These are phyloP conservation scores for Lactarius sanguifluus DNA, from an alignment of 768 basidiomycete species.

Conservation along the genomic window DNA sequence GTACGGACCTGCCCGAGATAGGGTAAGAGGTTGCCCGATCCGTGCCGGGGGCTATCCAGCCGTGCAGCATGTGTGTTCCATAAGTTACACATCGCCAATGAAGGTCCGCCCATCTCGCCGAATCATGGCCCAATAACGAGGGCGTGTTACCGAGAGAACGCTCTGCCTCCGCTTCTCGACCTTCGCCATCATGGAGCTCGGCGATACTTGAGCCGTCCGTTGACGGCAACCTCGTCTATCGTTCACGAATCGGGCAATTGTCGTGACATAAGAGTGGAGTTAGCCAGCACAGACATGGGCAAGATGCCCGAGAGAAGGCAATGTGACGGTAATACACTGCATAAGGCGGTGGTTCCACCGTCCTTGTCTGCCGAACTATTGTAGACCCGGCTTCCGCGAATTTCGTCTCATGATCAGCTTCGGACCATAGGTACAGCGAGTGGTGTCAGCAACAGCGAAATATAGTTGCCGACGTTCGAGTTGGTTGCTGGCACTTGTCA, in stretches of 20 bases:
- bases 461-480: not conserved
- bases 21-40: slow-evolving; percentile 14
- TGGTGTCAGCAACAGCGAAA: not conserved
- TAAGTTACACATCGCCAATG: not conserved
- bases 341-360: not conserved
- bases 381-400: not conserved
- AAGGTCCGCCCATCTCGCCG: not conserved
- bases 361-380: not conserved
- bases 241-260: not conserved
- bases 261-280: not conserved
- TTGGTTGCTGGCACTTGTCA: not conserved
- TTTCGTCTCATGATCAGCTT: not conserved
- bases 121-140: not conserved
- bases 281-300: no score
- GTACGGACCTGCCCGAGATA: slow-evolving; percentile 2
- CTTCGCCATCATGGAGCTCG: slow-evolving; percentile 8
- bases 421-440: not conserved
- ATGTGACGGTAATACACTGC: not conserved
- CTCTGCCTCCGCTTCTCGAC: not conserved
- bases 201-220: not conserved
- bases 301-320: not conserved
- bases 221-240: not conserved
- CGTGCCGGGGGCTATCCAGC: not conserved
- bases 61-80: slow-evolving; percentile 1
- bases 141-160: not conserved